Conservation (phyloP, 1,284 basidiomycete species). For the Chondrostereum purpureum region DNA sequence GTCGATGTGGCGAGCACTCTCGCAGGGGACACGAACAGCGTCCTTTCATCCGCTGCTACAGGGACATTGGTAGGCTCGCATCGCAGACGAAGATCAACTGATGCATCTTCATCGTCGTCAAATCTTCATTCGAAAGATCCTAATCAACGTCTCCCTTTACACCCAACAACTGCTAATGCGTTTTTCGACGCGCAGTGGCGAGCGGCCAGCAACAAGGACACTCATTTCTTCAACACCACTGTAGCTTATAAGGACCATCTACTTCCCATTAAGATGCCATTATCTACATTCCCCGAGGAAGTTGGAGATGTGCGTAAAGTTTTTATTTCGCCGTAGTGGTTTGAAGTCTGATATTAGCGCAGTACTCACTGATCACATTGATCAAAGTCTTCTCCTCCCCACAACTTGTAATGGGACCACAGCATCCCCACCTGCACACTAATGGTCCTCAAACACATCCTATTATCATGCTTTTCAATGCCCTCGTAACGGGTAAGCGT, state of each 20-base stretch:
- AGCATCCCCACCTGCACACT: slow-evolving; percentile 89
- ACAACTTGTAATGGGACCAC: slow-evolving; percentile 64
- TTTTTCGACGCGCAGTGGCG: slow-evolving; percentile 37
- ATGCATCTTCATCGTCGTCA: slow-evolving; percentile 65
- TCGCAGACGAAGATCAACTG: slow-evolving; percentile 61
- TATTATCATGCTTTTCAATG: slow-evolving; percentile 92
- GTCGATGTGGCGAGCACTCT: slow-evolving; percentile 19
- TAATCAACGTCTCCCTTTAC: slow-evolving; percentile 18
- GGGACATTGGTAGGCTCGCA: slow-evolving; percentile 31
- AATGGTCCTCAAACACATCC: slow-evolving; percentile 89
- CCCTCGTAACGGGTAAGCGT: slow-evolving; percentile 87
- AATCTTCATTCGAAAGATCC: slow-evolving; percentile 32
- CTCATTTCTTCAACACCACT: slow-evolving; percentile 86
- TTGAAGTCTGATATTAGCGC: slow-evolving; percentile 15
- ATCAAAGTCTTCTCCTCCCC: slow-evolving; percentile 82
- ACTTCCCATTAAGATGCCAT: slow-evolving; percentile 81
- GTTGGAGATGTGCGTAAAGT: slow-evolving; percentile 76
- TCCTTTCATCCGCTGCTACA: slow-evolving; percentile 28
- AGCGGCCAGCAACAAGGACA: slow-evolving; percentile 70
- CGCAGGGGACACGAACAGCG: slow-evolving; percentile 23
- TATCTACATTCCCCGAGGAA: slow-evolving; percentile 85
- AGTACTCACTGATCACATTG: slow-evolving; percentile 92
- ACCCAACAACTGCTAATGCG: slow-evolving; percentile 25
- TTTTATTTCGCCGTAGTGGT: slow-evolving; percentile 4
- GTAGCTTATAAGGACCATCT: slow-evolving; percentile 76